A percentile compares a stretch with the other conserved stretches of the same genome.
Conservation (phyloP, 257 asterid genomes). For the Gynochthodes officinalis region DNA sequence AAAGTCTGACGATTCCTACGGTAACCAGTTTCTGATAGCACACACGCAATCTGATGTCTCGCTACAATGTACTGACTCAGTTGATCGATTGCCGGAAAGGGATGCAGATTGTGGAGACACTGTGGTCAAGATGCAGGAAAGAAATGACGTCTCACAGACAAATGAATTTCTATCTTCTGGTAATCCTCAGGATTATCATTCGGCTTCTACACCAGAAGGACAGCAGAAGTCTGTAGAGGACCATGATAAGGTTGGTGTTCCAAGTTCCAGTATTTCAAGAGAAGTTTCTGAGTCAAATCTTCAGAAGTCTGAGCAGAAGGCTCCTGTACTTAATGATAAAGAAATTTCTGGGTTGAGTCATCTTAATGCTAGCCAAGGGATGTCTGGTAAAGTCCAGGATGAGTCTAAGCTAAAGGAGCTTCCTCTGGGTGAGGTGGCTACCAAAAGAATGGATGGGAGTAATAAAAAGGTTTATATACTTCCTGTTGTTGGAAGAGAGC, state of each 20-base stretch:
- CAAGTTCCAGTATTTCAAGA: conserved; percentile 24
- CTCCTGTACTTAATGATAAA: conserved; percentile 30
- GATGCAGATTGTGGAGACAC: conserved; percentile 11
- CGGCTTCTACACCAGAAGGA: conserved; percentile 21
- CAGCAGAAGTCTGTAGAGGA: conserved; percentile 27
- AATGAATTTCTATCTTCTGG: conserved; percentile 32
- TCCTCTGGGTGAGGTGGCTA: conserved; percentile 34
- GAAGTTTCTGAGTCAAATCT: conserved; percentile 36
- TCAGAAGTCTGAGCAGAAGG: conserved; percentile 36
- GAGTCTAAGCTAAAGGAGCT: conserved; percentile 34
- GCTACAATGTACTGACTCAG: conserved; percentile 50
- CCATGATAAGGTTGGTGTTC: conserved; percentile 27
- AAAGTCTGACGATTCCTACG: conserved; percentile 71
- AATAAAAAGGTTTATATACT: conserved; percentile 29
- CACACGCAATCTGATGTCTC: conserved; percentile 53
- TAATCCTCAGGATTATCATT: conserved; percentile 26
- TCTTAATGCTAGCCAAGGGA: conserved; percentile 31
- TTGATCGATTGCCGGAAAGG: conserved; percentile 25
- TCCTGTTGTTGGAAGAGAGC: conserved; percentile 32
- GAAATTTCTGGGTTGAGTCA: conserved; percentile 31
- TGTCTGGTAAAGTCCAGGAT: conserved; percentile 28
- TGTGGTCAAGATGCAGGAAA: conserved; percentile 31
- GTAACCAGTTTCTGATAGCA: conserved; percentile 50
- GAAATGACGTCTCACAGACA: conserved; percentile 31
- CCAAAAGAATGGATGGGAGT: conserved; percentile 27